These are phyloP conservation scores for Alisma plantagoaquatica DNA, from an alignment of 106 monocot genomes.

Conservation along the genomic window DNA sequence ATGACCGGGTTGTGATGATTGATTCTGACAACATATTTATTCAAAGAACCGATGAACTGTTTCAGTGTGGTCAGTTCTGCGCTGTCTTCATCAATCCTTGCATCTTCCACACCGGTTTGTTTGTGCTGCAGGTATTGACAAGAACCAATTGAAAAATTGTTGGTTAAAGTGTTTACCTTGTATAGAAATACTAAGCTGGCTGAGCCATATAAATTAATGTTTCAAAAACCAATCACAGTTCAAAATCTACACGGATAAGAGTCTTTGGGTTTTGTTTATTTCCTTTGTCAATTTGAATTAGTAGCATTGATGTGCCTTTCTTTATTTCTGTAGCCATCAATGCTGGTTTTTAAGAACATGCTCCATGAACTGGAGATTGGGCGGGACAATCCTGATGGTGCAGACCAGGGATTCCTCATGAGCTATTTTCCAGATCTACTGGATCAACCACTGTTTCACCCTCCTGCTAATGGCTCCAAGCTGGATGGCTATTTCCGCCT, in stretches of 20 bases:
- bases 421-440: slow-evolving; percentile 87
- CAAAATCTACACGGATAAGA: no score
- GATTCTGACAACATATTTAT: slow-evolving; percentile 96
- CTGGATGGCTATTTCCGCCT: slow-evolving; percentile 72
- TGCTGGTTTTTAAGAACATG: slow-evolving; percentile 66
- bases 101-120: slow-evolving; percentile 93
- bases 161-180: no score
- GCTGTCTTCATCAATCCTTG: slow-evolving; percentile 96
- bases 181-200: no score
- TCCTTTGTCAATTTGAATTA: no score
- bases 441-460: slow-evolving; percentile 71
- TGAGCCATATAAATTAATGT: no score
- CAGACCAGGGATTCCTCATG: slow-evolving; percentile 83
- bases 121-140: slow-evolving; percentile 81
- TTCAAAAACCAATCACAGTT: no score
- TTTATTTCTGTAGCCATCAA: slow-evolving; percentile 58
- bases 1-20: slow-evolving; percentile 93
- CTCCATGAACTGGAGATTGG: slow-evolving; percentile 75
- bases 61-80: slow-evolving; percentile 95
- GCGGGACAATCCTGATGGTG: slow-evolving; percentile 71
- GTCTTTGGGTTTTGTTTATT: no score
- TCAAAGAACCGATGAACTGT: slow-evolving; percentile 85
- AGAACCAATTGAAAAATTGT: no score
- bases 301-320: no score
- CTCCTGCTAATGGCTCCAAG: slow-evolving; percentile 60